Percentiles rank a stretch among this genome's conserved stretches.
Evolutionary conservation across 2,329 filamentous ascomycete genomes (phyloP).

Genomic region (Cladosporium colombiae): DNA sequence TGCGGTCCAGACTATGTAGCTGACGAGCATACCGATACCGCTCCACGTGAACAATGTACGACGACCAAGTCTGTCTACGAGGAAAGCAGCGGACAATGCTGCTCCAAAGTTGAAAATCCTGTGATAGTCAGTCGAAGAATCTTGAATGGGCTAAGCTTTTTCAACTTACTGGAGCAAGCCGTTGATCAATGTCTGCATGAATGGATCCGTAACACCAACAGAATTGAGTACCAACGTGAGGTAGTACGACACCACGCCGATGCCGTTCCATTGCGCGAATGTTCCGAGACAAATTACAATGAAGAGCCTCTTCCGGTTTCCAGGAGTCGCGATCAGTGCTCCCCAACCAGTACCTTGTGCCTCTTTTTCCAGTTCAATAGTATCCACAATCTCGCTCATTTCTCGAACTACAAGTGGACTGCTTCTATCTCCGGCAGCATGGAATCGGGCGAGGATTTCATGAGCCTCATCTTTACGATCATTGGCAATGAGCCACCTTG

Average conservation of each 20-base stretch:
- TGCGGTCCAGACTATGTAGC: conserved; percentile 46
- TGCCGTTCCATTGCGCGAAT: conserved; percentile 36
- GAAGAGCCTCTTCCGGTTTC: conserved; percentile 54
- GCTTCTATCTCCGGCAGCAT: conserved; percentile 38
- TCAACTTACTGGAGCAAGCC: conserved; percentile 37
- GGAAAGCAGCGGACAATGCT: conserved; percentile 41
- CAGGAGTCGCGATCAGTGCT: conserved; percentile 54
- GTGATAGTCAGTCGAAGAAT: conserved; percentile 24
- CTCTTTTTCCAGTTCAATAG: conserved; percentile 42
- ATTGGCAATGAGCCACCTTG: conserved; percentile 58
- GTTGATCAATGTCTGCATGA: conserved; percentile 31
- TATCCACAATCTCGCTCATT: conserved; percentile 60
- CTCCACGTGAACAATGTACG: conserved; percentile 50
- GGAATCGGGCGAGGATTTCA: conserved; percentile 53
- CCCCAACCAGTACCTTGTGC: conserved; percentile 23
- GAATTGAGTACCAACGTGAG: conserved; percentile 32
- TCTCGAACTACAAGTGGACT: conserved; percentile 58
- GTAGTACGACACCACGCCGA: conserved; percentile 28
- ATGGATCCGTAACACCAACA: conserved; percentile 34
- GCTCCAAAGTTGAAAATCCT: conserved; percentile 45
- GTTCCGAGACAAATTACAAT: conserved; percentile 39
- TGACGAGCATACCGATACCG: conserved; percentile 52
- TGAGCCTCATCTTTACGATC: conserved; percentile 55
- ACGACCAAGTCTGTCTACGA: conserved; percentile 44
- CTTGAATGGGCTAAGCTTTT: not conserved